Conservation (phyloP, 108 stramenopile genomes). For the Cylindrotheca closterium region DNA sequence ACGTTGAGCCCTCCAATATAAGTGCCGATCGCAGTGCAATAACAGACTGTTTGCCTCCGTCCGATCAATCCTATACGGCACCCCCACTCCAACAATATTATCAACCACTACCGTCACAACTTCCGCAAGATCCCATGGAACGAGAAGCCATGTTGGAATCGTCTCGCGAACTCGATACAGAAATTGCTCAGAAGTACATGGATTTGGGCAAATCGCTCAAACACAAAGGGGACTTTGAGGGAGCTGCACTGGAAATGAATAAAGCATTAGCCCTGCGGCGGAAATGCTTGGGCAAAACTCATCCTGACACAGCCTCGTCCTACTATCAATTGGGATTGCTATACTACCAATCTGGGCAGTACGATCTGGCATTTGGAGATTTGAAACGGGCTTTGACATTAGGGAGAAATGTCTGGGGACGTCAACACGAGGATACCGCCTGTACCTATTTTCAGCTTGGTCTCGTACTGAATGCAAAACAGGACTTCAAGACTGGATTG, state of each 20-base stretch:
- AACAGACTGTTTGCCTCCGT: not conserved
- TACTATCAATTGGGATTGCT: conserved; percentile 39
- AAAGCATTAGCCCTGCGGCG: conserved; percentile 37
- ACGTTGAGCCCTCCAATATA: not conserved
- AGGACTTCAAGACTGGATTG: conserved; percentile 27
- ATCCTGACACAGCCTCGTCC: conserved; percentile 39
- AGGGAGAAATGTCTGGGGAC: conserved; percentile 33
- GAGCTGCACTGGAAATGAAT: conserved; percentile 34
- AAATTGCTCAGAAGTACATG: conserved; percentile 40
- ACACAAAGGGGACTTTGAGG: conserved; percentile 27
- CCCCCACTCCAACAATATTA: not conserved
- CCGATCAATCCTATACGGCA: not conserved
- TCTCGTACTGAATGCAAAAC: conserved; percentile 37
- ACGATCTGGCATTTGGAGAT: conserved; percentile 31
- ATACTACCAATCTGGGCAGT: conserved; percentile 32
- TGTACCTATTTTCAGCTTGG: conserved; percentile 46
- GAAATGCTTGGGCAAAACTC: conserved; percentile 26
- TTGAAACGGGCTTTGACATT: conserved; percentile 42
- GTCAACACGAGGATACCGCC: conserved; percentile 35
- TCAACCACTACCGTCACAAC: not conserved
- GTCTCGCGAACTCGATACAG: conserved; percentile 17
- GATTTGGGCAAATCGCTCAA: conserved; percentile 39
- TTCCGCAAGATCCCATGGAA: no score
- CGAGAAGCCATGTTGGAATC: no score
- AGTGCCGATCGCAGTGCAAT: not conserved